Percentiles rank a stretch among this genome's conserved stretches.
Evolutionary conservation across 345 rosid species (phyloP).

Genomic region (Rubroshorea leprosula): DNA sequence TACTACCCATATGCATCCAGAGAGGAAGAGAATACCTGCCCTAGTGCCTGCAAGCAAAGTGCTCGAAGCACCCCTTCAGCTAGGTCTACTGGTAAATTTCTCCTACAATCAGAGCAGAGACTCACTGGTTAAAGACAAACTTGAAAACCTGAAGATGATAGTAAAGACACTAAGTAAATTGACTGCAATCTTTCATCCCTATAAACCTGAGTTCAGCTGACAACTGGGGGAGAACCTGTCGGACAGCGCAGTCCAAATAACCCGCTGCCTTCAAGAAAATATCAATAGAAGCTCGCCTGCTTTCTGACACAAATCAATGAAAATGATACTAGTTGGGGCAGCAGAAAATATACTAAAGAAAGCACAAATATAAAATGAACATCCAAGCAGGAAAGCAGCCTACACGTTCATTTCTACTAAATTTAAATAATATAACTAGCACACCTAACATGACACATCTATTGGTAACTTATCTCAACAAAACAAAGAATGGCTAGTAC

Average conservation of each 20-base stretch:
- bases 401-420: background rate
- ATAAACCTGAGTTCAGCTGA: slow-evolving; percentile 67
- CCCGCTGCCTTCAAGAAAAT: slow-evolving; percentile 98
- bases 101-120: slow-evolving; percentile 40
- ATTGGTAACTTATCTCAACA: background rate
- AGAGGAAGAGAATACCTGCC: slow-evolving; percentile 58
- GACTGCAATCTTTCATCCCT: slow-evolving; percentile 11
- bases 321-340: slow-evolving; percentile 13
- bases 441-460: background rate
- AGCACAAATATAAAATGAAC: background rate
- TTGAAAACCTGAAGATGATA: slow-evolving; percentile 5
- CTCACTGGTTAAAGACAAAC: slow-evolving; percentile 10
- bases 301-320: slow-evolving; percentile 43
- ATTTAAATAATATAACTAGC: background rate
- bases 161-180: slow-evolving; percentile 9
- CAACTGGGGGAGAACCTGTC: slow-evolving; percentile 83
- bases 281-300: slow-evolving; percentile 78
- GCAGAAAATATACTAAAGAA: background rate
- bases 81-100: slow-evolving; percentile 86
- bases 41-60: slow-evolving; percentile 90
- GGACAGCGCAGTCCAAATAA: slow-evolving; percentile 87
- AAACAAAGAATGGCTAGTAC: background rate
- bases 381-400: background rate
- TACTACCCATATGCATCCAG: slow-evolving; percentile 16
- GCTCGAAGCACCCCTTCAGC: slow-evolving; percentile 90